These are phyloP conservation scores for Closterium sp. DNA, from an alignment of 139 green algal species.

Conservation along the genomic window DNA sequence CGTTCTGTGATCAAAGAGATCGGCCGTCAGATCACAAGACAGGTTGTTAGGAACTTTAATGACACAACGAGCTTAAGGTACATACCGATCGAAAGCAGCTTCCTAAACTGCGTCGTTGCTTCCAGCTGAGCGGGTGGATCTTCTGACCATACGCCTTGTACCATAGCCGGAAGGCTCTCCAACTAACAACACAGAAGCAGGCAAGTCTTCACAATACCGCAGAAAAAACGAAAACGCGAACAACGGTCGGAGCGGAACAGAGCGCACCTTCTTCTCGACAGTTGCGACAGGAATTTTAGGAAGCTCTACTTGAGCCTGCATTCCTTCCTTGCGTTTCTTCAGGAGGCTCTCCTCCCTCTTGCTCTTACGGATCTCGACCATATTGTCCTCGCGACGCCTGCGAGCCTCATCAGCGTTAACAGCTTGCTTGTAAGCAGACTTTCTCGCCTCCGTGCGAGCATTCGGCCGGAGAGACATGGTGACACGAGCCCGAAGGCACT, in stretches of 20 bases:
- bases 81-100: conserved; percentile 91
- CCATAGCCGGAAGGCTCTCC: conserved; percentile 89
- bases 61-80: background rate
- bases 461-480: conserved; percentile 51
- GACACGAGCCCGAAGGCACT: background rate
- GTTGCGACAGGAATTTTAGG: conserved; percentile 27
- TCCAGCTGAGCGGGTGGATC: conserved; percentile 86
- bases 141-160: conserved; percentile 80
- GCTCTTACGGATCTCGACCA: conserved; percentile 93
- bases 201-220: too few relatives aligned
- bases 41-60: too few relatives aligned
- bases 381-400: conserved; percentile 94
- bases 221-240: too few relatives aligned
- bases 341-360: conserved; percentile 96
- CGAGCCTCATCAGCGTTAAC: conserved; percentile 89
- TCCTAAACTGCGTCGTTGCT: conserved; percentile 94
- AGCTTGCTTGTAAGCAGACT: conserved; percentile 82
- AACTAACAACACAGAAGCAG: conserved; percentile 56
- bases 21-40: background rate
- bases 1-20: conserved; percentile 72
- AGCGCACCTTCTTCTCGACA: conserved; percentile 45
- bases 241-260: too few relatives aligned
- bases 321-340: conserved; percentile 82
- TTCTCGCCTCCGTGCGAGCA: conserved; percentile 43
- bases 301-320: conserved; percentile 39